A percentile compares a stretch with the other conserved stretches of the same genome.
Evolutionary conservation across 306 rosid genomes (phyloP).

Genomic region (Casuarina cunninghamiana): DNA sequence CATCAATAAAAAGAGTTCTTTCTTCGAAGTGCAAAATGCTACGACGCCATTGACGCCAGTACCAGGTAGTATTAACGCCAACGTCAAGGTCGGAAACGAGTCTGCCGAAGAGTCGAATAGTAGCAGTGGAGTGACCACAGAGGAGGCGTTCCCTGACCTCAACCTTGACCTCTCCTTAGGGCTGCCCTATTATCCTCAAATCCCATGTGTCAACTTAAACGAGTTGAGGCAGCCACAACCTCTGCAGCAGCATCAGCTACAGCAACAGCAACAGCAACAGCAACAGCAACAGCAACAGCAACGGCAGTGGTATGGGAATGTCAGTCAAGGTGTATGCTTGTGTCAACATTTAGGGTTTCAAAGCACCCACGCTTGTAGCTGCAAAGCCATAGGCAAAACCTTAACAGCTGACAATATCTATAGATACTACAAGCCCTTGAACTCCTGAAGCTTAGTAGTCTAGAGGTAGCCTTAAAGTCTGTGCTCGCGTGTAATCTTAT

Average conservation of each 20-base stretch:
- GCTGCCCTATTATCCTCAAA: constrained; percentile 2
- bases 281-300: constrained; percentile 15
- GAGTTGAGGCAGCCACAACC: too few species aligned
- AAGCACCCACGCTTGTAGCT: constrained; percentile 39
- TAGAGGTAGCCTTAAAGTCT: neutral
- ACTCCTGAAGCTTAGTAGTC: constrained; percentile 19
- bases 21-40: constrained; percentile 5
- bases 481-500: constrained; percentile 8
- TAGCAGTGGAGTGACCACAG: constrained; percentile 44
- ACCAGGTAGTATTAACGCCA: neutral
- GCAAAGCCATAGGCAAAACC: constrained; percentile 33
- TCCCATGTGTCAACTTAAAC: too few species aligned
- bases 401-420: constrained; percentile 22
- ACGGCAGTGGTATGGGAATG: constrained; percentile 32
- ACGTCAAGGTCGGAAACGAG: constrained; percentile 13
- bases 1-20: neutral
- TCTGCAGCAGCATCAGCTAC: constrained; percentile 26
- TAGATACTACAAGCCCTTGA: constrained; percentile 45
- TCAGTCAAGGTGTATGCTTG: constrained; percentile 35
- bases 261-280: neutral
- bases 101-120: constrained; percentile 46
- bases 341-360: constrained; percentile 55
- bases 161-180: constrained; percentile 71
- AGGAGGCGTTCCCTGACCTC: constrained; percentile 32
- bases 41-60: neutral